A percentile compares a stretch with the other conserved stretches of the same genome.
Conservation (phyloP, 2,329 filamentous ascomycete genomes). For the Fusarium anthophilum region DNA sequence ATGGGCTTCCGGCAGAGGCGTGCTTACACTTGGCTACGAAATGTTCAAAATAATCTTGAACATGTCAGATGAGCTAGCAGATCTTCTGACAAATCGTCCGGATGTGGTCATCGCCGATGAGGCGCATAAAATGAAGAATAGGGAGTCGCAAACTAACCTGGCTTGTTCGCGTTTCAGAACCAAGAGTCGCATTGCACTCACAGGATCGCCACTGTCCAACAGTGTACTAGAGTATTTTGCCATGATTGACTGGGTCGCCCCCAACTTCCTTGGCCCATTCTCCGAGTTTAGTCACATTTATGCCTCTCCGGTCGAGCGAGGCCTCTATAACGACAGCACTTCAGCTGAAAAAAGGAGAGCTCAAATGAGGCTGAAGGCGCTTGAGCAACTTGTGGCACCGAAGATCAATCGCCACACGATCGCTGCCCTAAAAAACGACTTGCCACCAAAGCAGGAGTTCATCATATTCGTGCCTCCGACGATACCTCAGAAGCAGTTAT, state of each 20-base stretch:
- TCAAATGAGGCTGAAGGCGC: constrained; percentile 72
- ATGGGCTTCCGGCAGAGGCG: constrained; percentile 74
- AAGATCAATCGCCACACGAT: constrained; percentile 83
- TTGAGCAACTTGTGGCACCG: constrained; percentile 77
- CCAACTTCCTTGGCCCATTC: constrained; percentile 76
- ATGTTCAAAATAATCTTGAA: constrained; percentile 64
- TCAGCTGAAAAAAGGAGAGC: constrained; percentile 64
- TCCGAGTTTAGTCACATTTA: constrained; percentile 77
- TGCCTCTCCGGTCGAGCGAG: constrained; percentile 75
- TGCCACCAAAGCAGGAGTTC: constrained; percentile 84
- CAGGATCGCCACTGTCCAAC: constrained; percentile 87
- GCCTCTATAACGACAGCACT: constrained; percentile 73
- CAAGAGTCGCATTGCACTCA: constrained; percentile 80
- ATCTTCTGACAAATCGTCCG: constrained; percentile 67
- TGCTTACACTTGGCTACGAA: constrained; percentile 80
- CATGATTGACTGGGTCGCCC: constrained; percentile 90
- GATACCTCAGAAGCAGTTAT: constrained; percentile 69
- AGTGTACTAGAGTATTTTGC: constrained; percentile 83
- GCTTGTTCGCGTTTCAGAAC: constrained; percentile 71
- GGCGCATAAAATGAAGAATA: constrained; percentile 82
- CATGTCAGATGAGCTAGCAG: constrained; percentile 46
- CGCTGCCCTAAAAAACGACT: constrained; percentile 66
- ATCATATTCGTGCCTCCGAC: constrained; percentile 79
- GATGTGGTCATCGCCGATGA: constrained; percentile 86
- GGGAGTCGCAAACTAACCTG: constrained; percentile 59